Evolutionary conservation across 2,329 filamentous ascomycete species (phyloP).

Genomic region (Fusarium citri): DNA sequence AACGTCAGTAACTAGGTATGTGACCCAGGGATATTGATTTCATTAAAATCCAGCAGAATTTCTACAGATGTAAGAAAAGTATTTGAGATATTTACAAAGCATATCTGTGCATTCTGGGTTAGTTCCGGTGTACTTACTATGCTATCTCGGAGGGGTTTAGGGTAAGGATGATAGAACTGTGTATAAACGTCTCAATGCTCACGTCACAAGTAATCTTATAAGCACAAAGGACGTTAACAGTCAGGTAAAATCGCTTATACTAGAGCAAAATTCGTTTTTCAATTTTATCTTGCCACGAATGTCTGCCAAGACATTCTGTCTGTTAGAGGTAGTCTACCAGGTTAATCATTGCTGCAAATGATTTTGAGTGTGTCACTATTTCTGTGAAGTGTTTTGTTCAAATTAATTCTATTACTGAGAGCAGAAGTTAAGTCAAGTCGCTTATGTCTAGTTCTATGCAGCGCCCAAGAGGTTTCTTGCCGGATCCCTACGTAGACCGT

Average conservation of each 20-base stretch:
- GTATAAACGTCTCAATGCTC: neutral
- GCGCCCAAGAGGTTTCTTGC: neutral
- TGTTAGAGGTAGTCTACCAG: neutral
- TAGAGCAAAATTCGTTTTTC: rapidly evolving
- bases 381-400: too few relatives aligned
- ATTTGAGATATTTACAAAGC: rapidly evolving
- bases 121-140: neutral
- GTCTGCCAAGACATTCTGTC: rapidly evolving
- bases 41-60: neutral
- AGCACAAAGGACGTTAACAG: neutral
- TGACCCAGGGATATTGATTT: neutral
- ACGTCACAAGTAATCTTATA: neutral
- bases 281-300: neutral
- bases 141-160: neutral
- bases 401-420: too few relatives aligned
- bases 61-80: rapidly evolving
- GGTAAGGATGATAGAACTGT: neutral
- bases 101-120: neutral
- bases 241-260: neutral
- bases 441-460: too few relatives aligned
- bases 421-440: too few relatives aligned
- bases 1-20: neutral
- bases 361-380: rapidly evolving
- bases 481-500: neutral
- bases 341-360: too few relatives aligned